These are phyloP conservation scores for Colletotrichum tropicicola DNA, from an alignment of 2,329 filamentous ascomycete species.

Conservation along the genomic window DNA sequence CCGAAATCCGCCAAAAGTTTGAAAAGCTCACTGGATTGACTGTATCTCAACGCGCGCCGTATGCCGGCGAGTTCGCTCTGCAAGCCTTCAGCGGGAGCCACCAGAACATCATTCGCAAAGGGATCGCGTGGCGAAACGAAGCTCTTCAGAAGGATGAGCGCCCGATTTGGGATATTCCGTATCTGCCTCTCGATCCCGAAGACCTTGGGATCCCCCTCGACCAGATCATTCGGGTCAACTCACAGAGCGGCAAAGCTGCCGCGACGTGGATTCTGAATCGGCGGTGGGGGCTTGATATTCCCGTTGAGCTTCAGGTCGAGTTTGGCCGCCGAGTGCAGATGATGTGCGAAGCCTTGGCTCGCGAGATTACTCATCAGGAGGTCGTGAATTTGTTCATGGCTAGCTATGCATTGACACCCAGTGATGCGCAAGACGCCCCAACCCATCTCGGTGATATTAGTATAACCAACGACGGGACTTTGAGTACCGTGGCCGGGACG, in stretches of 20 bases:
- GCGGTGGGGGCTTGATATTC: background rate
- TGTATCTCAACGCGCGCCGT: background rate
- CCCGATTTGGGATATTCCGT: conserved; percentile 4
- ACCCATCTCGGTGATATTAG: background rate
- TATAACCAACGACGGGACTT: background rate
- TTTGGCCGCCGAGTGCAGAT: conserved; percentile 12
- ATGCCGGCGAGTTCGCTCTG: conserved; percentile 11
- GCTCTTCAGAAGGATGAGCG: background rate
- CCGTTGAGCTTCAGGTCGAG: conserved; percentile 4
- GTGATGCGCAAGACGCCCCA: background rate
- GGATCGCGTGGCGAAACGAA: background rate
- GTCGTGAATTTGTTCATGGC: conserved; percentile 9
- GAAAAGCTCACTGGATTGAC: background rate
- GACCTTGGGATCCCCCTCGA: conserved; percentile 1
- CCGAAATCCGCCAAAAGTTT: background rate
- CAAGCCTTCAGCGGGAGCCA: conserved; percentile 14
- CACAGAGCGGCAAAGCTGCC: conserved; percentile 1
- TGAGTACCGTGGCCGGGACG: background rate
- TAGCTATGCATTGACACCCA: background rate
- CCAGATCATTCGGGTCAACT: conserved; percentile 9
- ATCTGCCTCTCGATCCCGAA: conserved; percentile 11
- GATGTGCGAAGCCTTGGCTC: conserved; percentile 14
- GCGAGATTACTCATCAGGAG: conserved; percentile 13
- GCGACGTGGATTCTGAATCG: conserved; percentile 5
- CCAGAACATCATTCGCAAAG: conserved; percentile 14